These are phyloP conservation scores for Xylaria sp. DNA, from an alignment of 2,329 filamentous ascomycete genomes.

Conservation along the genomic window DNA sequence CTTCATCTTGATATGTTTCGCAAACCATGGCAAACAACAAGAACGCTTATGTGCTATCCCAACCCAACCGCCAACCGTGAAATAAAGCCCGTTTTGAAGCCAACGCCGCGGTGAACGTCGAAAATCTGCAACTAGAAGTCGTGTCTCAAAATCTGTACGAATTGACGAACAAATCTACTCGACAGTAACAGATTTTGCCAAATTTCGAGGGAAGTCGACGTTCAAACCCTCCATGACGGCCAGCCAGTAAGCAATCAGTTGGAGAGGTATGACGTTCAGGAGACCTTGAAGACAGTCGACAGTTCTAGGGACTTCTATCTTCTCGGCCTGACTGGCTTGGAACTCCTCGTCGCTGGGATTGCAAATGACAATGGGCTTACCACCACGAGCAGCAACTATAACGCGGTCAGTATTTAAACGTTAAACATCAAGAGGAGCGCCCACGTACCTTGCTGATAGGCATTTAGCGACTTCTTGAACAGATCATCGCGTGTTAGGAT, in stretches of 20 bases:
- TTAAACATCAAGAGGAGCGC: not conserved
- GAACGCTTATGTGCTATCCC: constrained; percentile 41
- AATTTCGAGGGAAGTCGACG: constrained; percentile 97
- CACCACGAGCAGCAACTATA: constrained; percentile 89
- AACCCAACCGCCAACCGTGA: constrained; percentile 40
- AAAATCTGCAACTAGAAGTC: constrained; percentile 32
- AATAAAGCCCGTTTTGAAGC: constrained; percentile 38
- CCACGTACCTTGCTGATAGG: constrained; percentile 89
- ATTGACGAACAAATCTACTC: constrained; percentile 70
- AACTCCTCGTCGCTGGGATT: constrained; percentile 92
- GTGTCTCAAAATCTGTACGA: constrained; percentile 23
- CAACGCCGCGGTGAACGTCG: constrained; percentile 41
- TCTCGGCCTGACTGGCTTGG: constrained; percentile 85
- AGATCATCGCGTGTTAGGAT: constrained; percentile 95
- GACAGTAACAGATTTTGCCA: constrained; percentile 98
- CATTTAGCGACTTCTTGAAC: constrained; percentile 99
- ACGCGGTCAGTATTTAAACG: constrained; percentile 38
- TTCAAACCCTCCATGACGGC: constrained; percentile 95
- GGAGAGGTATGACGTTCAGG: constrained; percentile 95
- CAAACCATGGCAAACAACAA: constrained; percentile 38
- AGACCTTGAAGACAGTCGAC: constrained; percentile 96
- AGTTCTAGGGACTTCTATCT: constrained; percentile 96
- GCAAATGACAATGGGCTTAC: constrained; percentile 98
- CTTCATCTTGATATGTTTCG: constrained; percentile 34
- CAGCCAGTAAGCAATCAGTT: constrained; percentile 99